phyloP scores from a whole-genome alignment of 495 filamentous ascomycete species.

The Xylaria venustula region DNA sequence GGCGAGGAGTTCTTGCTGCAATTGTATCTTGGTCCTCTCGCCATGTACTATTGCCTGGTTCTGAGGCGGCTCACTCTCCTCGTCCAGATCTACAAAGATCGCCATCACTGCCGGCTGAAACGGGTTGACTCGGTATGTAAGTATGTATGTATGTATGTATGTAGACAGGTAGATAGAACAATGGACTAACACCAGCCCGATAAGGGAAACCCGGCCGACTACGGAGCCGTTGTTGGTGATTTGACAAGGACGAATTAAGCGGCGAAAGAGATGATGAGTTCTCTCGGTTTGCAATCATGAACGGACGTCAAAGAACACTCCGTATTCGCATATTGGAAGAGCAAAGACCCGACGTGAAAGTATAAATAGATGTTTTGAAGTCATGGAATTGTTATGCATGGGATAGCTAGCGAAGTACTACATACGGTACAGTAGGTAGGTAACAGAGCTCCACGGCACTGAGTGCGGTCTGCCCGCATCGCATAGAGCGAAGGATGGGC shows the following conservation, averaged over 20 bases:
- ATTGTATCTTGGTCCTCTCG: conserved; percentile 21
- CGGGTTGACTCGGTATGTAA: too few relatives aligned
- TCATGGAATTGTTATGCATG: too few relatives aligned
- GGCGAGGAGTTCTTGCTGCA: conserved; percentile 15
- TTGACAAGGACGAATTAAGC: neutral
- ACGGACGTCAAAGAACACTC: neutral
- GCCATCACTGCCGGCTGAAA: conserved; percentile 46
- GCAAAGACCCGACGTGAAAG: neutral
- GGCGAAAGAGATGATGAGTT: neutral
- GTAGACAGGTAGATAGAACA: neutral
- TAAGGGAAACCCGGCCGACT: neutral
- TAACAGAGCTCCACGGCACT: neutral
- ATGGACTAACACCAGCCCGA: too few relatives aligned
- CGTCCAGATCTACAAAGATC: conserved; percentile 62
- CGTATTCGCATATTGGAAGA: neutral
- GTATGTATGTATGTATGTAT: too few relatives aligned
- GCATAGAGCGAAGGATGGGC: neutral
- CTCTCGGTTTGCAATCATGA: neutral
- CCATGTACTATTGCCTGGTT: conserved; percentile 26
- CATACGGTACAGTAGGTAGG: neutral
- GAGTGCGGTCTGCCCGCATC: conserved; percentile 10
- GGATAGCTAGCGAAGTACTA: neutral
- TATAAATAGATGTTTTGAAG: conserved; percentile 7
- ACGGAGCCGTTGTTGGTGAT: neutral
- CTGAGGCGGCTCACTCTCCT: conserved; percentile 51